phyloP scores from a whole-genome alignment of 176 grass and related monocot species.

The Rhipidocladum racemiflorum region DNA sequence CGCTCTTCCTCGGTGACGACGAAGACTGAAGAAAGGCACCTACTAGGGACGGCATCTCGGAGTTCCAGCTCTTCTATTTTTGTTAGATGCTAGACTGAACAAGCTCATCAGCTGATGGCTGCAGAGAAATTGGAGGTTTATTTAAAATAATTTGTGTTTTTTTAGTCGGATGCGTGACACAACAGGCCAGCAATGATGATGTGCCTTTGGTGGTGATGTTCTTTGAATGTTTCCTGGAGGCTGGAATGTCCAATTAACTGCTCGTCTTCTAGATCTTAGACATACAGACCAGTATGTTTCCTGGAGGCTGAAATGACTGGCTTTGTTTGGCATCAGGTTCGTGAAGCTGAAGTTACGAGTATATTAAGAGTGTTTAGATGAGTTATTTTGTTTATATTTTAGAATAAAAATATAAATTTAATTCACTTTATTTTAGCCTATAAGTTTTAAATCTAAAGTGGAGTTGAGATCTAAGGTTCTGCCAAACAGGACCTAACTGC shows the following conservation, averaged over 20 bases:
- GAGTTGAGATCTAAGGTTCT: no score
- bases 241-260: neutral
- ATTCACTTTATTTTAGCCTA: no score
- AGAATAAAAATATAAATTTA: no score
- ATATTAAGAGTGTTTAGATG: no score
- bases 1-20: constrained; percentile 49
- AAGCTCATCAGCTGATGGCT: neutral
- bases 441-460: no score
- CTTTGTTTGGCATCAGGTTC: no score
- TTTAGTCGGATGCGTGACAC: neutral
- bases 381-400: no score
- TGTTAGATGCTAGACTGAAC: neutral
- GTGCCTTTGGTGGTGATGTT: neutral
- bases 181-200: neutral
- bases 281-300: no score
- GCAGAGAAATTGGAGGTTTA: neutral
- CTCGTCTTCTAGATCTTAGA: neutral
- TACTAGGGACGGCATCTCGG: neutral
- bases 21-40: constrained; percentile 25
- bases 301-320: no score
- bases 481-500: no score
- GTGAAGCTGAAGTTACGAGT: no score
- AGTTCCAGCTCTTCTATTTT: neutral
- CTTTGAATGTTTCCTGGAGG: neutral
- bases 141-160: neutral